Evolutionary conservation across 2,329 filamentous ascomycete species (phyloP), one percentile per base, ranked within the genome.

Genomic region (Ceratocystis cacaofunesta): DNA sequence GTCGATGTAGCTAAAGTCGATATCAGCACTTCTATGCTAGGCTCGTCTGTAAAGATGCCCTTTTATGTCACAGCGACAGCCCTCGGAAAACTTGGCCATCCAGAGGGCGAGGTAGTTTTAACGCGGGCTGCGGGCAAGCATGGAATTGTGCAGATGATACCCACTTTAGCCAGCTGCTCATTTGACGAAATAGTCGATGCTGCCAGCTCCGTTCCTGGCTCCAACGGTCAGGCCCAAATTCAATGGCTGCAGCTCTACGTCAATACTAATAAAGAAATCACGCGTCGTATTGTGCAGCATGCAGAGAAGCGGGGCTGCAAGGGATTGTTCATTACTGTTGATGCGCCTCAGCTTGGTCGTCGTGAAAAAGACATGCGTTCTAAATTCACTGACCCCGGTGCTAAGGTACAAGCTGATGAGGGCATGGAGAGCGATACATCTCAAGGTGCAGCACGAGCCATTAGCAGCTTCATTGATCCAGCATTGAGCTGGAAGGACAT

Each of bases 231-330:
- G 28, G 86, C 88, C 68, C 92, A 96, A 75, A 85, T 91, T 3
- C 94, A 97, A 76, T 99, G 94, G 94, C 80, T 99, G 70, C 94
- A 99, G 77, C 84, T 99, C 0, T 95, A 96, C 77, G 90, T 99
- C 70, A 99, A 99, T 82, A 94, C 95, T 75, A 88, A 99, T 78
- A 88, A 94, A 66, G 83, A 82, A 41, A 92, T 99, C 75, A 99
- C 94, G 7, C 85, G 89, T 76, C 84, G 84, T 69, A 97, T 99
- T 70, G 88, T 99, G 61, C 76, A 92, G 77, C 90, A 97, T 76
- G 94, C 94, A 68, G 94, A 99, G 78, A 79, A 79, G 72, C 87
- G 94, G 66, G 94, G 94, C 32, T 97, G 94, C 81, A 94, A 90
- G 76, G 94, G 88, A 8, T 85, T 99, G 19, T 99, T 99, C 80